These are phyloP conservation scores for Prunus davidiana DNA, from an alignment of 306 rosid genomes.

Conservation along the genomic window DNA sequence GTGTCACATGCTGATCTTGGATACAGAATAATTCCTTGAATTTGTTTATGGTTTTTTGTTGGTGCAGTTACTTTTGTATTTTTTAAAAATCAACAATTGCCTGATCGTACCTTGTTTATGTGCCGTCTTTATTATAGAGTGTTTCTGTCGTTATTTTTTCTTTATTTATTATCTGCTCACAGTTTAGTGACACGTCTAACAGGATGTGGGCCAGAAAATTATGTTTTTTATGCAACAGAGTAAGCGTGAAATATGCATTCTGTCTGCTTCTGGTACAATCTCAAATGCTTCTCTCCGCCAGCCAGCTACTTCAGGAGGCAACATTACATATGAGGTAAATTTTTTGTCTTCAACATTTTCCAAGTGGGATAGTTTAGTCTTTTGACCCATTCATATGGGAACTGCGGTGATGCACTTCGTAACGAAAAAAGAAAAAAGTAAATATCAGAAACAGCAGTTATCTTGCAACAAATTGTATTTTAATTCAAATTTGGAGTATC, in stretches of 20 bases:
- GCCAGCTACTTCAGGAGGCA: conserved; percentile 94
- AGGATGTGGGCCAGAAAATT: conserved; percentile 98
- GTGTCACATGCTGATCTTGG: not conserved
- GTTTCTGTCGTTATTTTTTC: conserved; percentile 2
- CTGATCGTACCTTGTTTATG: not conserved
- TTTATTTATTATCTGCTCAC: conserved; percentile 30
- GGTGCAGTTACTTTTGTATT: not conserved
- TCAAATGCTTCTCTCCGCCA: conserved; percentile 88
- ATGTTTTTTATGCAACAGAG: conserved; percentile 89
- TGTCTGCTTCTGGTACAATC: conserved; percentile 91
- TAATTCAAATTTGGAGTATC: not conserved
- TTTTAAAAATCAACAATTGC: not conserved
- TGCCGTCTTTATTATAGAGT: not conserved
- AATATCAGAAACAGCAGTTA: not conserved
- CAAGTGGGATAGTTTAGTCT: not conserved
- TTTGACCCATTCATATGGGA: not conserved
- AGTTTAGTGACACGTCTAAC: conserved; percentile 31
- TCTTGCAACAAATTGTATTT: not conserved
- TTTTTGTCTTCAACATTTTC: not conserved
- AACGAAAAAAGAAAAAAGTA: not conserved
- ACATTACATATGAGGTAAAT: conserved; percentile 81
- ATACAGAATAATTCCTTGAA: not conserved
- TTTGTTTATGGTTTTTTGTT: not conserved
- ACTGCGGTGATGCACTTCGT: not conserved
- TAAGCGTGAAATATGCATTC: conserved; percentile 87